Evolutionary conservation across 164 flowering plant genomes (phyloP).

Genomic region (Aristolochia californica): DNA sequence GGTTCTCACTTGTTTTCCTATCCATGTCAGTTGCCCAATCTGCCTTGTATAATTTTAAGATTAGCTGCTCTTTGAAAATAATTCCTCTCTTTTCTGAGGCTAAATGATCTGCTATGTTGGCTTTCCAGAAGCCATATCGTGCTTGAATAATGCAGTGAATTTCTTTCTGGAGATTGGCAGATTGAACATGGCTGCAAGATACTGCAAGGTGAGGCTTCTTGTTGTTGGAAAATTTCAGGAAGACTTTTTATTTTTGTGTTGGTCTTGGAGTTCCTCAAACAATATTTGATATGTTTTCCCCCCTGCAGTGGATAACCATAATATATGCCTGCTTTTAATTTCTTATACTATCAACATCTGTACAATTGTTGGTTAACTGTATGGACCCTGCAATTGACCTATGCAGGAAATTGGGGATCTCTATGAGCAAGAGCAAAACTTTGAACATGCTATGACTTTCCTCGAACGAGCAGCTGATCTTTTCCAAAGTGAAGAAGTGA

Average conservation of each 20-base stretch:
- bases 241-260: too few species aligned
- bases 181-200: constrained; percentile 83
- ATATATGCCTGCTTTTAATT: too few species aligned
- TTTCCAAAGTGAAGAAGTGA: constrained; percentile 70
- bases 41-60: neutral
- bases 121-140: constrained; percentile 63
- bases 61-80: neutral
- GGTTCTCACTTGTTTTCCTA: too few species aligned
- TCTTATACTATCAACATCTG: too few species aligned
- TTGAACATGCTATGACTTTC: constrained; percentile 45
- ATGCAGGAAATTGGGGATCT: constrained; percentile 76
- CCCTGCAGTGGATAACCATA: too few species aligned
- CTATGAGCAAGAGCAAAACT: constrained; percentile 53
- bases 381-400: neutral
- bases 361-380: too few species aligned
- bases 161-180: constrained; percentile 73
- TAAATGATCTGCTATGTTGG: neutral
- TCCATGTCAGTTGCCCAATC: too few species aligned
- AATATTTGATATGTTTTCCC: too few species aligned
- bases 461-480: constrained; percentile 71
- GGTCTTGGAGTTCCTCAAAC: too few species aligned
- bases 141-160: constrained; percentile 57
- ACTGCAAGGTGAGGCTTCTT: constrained; percentile 94
- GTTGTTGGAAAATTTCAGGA: too few species aligned
- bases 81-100: neutral